These are phyloP conservation scores for Cadophora gregata DNA, from an alignment of 2,329 filamentous ascomycete genomes.

Conservation along the genomic window DNA sequence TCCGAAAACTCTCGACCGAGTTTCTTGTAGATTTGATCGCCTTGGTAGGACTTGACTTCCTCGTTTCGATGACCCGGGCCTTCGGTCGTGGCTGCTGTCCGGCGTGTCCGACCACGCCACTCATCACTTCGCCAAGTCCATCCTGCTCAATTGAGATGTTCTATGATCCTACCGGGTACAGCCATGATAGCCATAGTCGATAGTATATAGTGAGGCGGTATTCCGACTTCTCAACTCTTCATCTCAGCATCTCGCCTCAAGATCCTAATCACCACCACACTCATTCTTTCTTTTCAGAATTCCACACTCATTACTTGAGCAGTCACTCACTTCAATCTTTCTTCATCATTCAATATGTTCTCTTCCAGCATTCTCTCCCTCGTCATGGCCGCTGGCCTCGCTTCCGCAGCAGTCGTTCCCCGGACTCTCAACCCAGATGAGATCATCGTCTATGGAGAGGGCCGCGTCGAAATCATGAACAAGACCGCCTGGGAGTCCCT, in stretches of 20 bases:
- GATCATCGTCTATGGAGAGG: conserved; percentile 39
- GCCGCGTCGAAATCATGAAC: conserved; percentile 40
- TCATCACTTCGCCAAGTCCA: not conserved
- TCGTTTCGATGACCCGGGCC: not conserved
- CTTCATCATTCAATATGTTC: conserved; percentile 20
- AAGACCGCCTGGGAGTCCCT: conserved; percentile 36
- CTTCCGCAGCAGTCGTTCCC: conserved; percentile 20
- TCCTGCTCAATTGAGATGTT: not conserved
- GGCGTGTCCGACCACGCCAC: not conserved
- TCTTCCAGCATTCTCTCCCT: conserved; percentile 18
- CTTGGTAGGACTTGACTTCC: not conserved
- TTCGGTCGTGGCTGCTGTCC: not conserved
- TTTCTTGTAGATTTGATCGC: not conserved
- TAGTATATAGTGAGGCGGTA: conserved; percentile 8
- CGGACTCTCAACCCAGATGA: conserved; percentile 35
- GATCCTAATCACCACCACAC: conserved; percentile 19
- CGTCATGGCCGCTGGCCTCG: conserved; percentile 22
- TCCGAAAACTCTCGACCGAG: not conserved
- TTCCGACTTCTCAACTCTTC: not conserved
- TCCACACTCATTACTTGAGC: conserved; percentile 20
- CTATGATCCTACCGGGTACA: not conserved
- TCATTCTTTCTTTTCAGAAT: conserved; percentile 17
- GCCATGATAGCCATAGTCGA: not conserved
- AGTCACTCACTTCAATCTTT: conserved; percentile 8
- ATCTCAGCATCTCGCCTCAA: conserved; percentile 14